Percentiles rank a stretch among this genome's conserved stretches.
phyloP scores from a whole-genome alignment of 192 early-diverging fungal species.

The Coemansia sp. region DNA sequence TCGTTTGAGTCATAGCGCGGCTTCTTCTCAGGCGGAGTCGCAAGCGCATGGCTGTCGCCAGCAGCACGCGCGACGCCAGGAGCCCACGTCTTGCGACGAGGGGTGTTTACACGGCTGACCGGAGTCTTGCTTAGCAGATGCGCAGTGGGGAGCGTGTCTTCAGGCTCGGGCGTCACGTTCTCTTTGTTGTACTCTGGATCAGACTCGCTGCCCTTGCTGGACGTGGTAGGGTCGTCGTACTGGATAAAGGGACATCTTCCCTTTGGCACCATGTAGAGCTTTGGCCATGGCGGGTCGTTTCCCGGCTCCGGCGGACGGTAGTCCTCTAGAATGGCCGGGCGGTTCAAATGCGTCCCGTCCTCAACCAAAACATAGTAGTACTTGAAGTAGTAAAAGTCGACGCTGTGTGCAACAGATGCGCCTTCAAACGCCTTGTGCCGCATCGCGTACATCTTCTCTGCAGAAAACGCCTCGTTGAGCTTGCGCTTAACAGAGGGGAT shows the following conservation, averaged over 20 bases:
- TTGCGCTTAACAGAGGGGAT: constrained; percentile 54
- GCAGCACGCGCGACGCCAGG: constrained; percentile 2
- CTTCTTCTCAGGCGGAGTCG: background rate
- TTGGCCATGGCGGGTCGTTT: constrained; percentile 54
- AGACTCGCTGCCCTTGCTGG: constrained; percentile 53
- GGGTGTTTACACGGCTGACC: constrained; percentile 33
- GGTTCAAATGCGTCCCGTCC: constrained; percentile 46
- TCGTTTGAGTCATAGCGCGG: background rate
- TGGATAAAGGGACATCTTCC: constrained; percentile 58
- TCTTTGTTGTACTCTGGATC: constrained; percentile 51
- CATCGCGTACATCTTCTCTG: constrained; percentile 49
- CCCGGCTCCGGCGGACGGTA: constrained; percentile 46
- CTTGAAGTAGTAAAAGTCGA: constrained; percentile 56
- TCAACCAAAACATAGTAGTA: constrained; percentile 54
- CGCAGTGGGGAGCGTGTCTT: constrained; percentile 30
- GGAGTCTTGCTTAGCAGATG: constrained; percentile 49
- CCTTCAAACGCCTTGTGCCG: constrained; percentile 48
- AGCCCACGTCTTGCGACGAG: constrained; percentile 29
- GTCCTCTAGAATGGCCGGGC: constrained; percentile 53
- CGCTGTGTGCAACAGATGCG: constrained; percentile 36
- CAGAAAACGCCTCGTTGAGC: constrained; percentile 49
- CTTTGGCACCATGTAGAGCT: constrained; percentile 56
- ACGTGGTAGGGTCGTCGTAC: constrained; percentile 56
- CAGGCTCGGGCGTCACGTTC: constrained; percentile 51
- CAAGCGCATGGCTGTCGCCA: background rate